Evolutionary conservation across 140 eudicot genomes (phyloP).

Genomic region (Erigeron philadelphicus): DNA sequence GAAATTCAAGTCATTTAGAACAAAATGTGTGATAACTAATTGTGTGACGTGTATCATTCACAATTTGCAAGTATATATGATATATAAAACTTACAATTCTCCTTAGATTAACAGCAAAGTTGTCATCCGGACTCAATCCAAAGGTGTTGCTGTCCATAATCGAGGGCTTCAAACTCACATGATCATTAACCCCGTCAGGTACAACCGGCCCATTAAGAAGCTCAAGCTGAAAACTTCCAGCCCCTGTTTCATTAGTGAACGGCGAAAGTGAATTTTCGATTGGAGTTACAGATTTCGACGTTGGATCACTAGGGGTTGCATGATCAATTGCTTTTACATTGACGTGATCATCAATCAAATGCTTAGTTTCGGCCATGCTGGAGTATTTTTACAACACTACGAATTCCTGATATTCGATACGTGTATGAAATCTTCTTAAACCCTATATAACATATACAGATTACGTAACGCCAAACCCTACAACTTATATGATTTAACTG

Average conservation of each 20-base stretch:
- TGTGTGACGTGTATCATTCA: neutral
- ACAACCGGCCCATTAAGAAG: neutral
- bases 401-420: neutral
- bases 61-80: neutral
- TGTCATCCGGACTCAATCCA: neutral
- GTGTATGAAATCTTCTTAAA: no score
- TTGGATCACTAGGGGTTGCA: neutral
- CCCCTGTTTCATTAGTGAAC: neutral
- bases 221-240: neutral
- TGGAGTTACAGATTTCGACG: neutral
- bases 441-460: no score
- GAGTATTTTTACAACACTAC: neutral
- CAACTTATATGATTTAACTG: no score
- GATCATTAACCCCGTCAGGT: neutral
- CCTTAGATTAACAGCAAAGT: neutral
- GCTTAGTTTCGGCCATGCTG: neutral
- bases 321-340: neutral
- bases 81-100: slow-evolving; percentile 4
- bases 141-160: neutral
- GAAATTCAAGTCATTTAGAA: no score
- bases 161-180: neutral
- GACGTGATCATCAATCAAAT: neutral
- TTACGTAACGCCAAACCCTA: no score
- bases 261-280: neutral
- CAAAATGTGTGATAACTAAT: neutral